Evolutionary conservation across 768 basidiomycete species (phyloP).

Genomic region (Lentinula sp.): DNA sequence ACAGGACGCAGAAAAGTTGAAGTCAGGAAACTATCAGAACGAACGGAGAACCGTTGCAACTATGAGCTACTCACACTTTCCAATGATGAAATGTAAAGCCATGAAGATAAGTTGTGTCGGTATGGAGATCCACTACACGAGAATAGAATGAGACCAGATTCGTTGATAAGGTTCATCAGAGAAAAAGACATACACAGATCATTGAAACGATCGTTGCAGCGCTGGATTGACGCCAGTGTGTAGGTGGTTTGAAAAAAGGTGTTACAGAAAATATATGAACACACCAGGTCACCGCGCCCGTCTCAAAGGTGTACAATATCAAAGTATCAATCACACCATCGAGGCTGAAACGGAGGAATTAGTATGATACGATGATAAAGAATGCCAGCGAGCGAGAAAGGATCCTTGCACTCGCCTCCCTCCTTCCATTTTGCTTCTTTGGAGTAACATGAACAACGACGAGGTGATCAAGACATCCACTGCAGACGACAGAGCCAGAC

Average conservation of each 20-base stretch:
- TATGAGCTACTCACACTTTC: constrained; percentile 32
- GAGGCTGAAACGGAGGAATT: constrained; percentile 21
- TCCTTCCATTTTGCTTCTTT: constrained; percentile 27
- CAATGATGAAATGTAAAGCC: constrained; percentile 48
- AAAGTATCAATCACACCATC: constrained; percentile 41
- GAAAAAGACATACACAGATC: constrained; percentile 32
- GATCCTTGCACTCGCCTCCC: constrained; percentile 23
- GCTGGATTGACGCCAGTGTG: constrained; percentile 12
- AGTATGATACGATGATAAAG: background rate
- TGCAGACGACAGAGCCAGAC: constrained; percentile 41
- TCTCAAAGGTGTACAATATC: constrained; percentile 48
- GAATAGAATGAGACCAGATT: background rate
- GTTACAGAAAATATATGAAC: background rate
- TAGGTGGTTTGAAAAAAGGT: background rate
- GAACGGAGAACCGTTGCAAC: background rate
- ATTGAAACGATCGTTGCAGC: constrained; percentile 38
- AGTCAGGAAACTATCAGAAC: background rate
- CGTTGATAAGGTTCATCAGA: background rate
- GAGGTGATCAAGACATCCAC: constrained; percentile 46
- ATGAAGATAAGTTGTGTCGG: constrained; percentile 44
- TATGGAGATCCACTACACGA: constrained; percentile 38
- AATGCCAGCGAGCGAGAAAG: background rate
- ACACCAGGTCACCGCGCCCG: constrained; percentile 44
- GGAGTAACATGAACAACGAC: constrained; percentile 37
- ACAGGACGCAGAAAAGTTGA: background rate